phyloP scores from a whole-genome alignment of 495 filamentous ascomycete genomes.

The Endocarpon pusillum region DNA sequence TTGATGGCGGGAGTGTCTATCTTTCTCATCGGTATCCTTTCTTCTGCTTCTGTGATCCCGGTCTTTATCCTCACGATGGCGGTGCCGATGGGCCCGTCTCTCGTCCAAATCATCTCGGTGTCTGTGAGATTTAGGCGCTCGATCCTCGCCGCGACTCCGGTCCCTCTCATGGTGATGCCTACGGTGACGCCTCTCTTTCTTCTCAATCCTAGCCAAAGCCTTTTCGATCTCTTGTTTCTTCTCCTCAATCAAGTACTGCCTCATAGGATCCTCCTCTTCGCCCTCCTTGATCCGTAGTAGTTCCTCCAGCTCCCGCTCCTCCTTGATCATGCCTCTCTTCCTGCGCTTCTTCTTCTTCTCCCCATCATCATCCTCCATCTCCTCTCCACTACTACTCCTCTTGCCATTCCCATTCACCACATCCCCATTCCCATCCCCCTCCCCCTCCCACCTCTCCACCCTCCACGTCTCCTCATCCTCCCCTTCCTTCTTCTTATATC shows the following conservation, averaged over 20 bases:
- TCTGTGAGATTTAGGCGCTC: constrained; percentile 3
- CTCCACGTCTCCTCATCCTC: constrained; percentile 33
- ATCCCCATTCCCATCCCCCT: too few relatives aligned
- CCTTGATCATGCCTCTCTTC: constrained; percentile 29
- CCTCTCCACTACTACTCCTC: constrained; percentile 16
- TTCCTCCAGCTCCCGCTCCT: constrained; percentile 61
- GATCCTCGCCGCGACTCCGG: constrained; percentile 12
- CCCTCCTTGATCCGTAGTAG: constrained; percentile 53
- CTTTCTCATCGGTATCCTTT: too few relatives aligned
- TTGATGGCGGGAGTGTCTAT: too few relatives aligned
- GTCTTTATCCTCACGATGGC: too few relatives aligned
- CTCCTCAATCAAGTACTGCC: constrained; percentile 67
- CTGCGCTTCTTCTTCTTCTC: constrained; percentile 19
- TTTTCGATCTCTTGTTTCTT: constrained; percentile 73
- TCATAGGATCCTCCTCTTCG: constrained; percentile 97
- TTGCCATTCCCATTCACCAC: constrained; percentile 21
- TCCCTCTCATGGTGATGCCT: constrained; percentile 10
- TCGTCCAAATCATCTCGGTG: constrained; percentile 9
- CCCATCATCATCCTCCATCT: constrained; percentile 16
- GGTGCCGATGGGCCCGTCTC: constrained; percentile 36
- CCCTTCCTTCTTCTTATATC: constrained; percentile 81
- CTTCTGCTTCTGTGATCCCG: too few relatives aligned
- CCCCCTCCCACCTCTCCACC: constrained; percentile 21
- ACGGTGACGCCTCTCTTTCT: constrained; percentile 14
- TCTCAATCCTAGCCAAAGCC: constrained; percentile 41